These are phyloP conservation scores for Aspergillus hiratsukae DNA, from an alignment of 2,329 filamentous ascomycete genomes.

Conservation along the genomic window DNA sequence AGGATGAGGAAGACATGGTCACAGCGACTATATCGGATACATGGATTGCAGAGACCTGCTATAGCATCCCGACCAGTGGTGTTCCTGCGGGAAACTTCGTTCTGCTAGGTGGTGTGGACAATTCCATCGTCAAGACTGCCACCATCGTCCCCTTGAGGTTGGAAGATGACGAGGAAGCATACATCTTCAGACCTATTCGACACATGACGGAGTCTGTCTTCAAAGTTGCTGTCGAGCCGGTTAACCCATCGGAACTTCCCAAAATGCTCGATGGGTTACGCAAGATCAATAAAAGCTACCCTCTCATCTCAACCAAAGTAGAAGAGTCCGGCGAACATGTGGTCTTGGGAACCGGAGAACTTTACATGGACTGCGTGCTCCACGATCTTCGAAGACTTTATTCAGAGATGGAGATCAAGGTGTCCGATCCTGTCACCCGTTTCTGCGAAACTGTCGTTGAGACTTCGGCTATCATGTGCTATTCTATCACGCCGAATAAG, in stretches of 20 bases:
- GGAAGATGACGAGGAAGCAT: constrained; percentile 83
- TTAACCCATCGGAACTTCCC: constrained; percentile 94
- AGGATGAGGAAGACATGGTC: constrained; percentile 97
- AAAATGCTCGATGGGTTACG: constrained; percentile 98
- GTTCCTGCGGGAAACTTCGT: constrained; percentile 93
- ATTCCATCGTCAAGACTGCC: constrained; percentile 96
- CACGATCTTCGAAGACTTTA: constrained; percentile 92
- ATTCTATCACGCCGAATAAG: constrained; percentile 96
- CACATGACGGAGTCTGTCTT: constrained; percentile 98
- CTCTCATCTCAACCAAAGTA: constrained; percentile 91
- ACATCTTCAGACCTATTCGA: constrained; percentile 87
- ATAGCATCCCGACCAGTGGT: constrained; percentile 86
- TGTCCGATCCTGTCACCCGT: constrained; percentile 92
- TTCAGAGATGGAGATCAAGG: constrained; percentile 98
- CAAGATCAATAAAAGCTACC: constrained; percentile 97
- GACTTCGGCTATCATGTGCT: constrained; percentile 96
- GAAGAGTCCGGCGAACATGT: constrained; percentile 98
- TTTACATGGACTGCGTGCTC: constrained; percentile 99
- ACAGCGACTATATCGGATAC: constrained; percentile 78
- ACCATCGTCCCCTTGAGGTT: constrained; percentile 78
- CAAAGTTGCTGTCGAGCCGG: constrained; percentile 95
- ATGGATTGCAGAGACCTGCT: constrained; percentile 86
- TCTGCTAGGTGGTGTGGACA: constrained; percentile 87
- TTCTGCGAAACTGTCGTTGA: constrained; percentile 98
- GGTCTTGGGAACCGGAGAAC: constrained; percentile 86